phyloP scores from a whole-genome alignment of 768 basidiomycete species.

The Russula emetica region DNA sequence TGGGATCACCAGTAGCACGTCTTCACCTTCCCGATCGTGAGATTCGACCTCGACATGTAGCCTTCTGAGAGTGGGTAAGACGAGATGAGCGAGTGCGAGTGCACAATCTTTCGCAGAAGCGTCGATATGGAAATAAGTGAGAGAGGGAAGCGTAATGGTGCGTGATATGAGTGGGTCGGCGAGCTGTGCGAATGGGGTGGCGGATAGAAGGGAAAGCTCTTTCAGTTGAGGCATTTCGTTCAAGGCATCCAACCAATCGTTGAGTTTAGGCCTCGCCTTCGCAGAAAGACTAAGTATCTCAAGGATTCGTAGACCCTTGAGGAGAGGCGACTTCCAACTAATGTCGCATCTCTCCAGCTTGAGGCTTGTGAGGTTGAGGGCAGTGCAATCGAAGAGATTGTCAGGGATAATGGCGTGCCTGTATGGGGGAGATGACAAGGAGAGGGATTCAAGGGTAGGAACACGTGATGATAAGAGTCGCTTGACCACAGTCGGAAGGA shows the following conservation, averaged over 20 bases:
- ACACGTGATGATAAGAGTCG: conserved; percentile 4
- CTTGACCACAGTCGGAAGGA: background rate
- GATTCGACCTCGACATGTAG: background rate
- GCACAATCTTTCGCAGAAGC: background rate
- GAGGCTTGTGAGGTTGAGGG: background rate
- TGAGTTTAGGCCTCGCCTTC: background rate
- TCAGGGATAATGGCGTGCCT: background rate
- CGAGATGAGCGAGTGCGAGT: conserved; percentile 10
- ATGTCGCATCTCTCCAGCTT: background rate
- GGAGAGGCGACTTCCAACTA: conserved; percentile 9
- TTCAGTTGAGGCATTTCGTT: conserved; percentile 10
- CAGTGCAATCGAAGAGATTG: background rate
- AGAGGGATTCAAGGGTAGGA: background rate
- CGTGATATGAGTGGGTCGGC: background rate
- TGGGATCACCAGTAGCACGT: conserved; percentile 3
- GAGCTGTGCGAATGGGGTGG: background rate
- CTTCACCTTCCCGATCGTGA: background rate
- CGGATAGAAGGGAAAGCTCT: background rate
- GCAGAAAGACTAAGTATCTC: background rate
- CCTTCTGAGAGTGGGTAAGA: conserved; percentile 5
- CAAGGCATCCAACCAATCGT: conserved; percentile 19
- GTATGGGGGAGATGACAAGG: background rate
- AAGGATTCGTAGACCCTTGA: conserved; percentile 10
- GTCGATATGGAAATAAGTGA: background rate
- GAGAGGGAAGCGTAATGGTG: conserved; percentile 4